Base-by-base conservation (phyloP, 768 basidiomycete genomes). In the Psilocybe subaeruginosa region DNA sequence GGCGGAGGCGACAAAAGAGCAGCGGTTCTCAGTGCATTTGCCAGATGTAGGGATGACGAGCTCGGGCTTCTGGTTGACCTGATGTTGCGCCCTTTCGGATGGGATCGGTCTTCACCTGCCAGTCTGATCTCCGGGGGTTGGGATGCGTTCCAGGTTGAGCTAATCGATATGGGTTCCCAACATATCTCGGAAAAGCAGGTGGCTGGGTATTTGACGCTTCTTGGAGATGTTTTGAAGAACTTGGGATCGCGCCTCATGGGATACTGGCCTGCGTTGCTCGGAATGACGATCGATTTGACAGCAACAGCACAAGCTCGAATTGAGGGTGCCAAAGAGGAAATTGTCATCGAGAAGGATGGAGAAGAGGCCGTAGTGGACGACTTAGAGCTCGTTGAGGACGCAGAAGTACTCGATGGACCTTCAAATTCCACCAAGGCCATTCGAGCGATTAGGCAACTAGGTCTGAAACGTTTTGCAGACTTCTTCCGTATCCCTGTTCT, bases 391-490 rank as follows among this genome's bases (percentile, higher is more conserved):
- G 68, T 73, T 9, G 76, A 72, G 0, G 78, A 74, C 1, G 80
- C 69, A 8, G 76, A 73, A 23, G 81, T 70, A 9, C 72, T 72
- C 4, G 77, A 62, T 29, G 58, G 55, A 12, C 33, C 68, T 6
- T 16, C 58, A 3, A 68, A 75, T 5, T 69, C 79, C 3, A 71
- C 76, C 59, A 77, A 83, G 71, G 70, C 80, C 68, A 30, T 75
- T 76, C 86, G 93, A 19, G 80, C 82, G 7, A 82, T 96, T 45
- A 86, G 97, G 12, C 92, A 94, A 56, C 79, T 91, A 1, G 95
- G 95, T 8, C 74, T 98, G 54, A 93, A 93, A 72, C 87, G 96
- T 11, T 76, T 98, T 39, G 85, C 89, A 1, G 92, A 96, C 69
- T 97, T 98, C 77, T 95, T 95, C 84, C 85, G 87, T 12, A 81